These are phyloP conservation scores for Camelina neglecta DNA, from an alignment of 345 rosid species.

Conservation along the genomic window DNA sequence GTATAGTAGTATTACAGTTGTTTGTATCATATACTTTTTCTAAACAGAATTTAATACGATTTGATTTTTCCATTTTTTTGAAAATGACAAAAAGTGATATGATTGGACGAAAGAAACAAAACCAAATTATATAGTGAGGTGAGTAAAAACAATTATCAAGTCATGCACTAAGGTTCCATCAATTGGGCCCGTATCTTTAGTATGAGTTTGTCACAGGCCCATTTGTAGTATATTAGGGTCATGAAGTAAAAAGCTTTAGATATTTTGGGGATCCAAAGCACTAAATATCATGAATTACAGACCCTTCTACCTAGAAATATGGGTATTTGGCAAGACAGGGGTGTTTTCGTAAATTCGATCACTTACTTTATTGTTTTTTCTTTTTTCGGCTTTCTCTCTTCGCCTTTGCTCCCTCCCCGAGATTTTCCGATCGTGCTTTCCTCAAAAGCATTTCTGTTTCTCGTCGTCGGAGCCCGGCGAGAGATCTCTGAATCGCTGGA, in stretches of 20 bases:
- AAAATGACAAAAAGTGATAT: constrained; percentile 9
- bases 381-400: not conserved
- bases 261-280: constrained; percentile 16
- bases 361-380: constrained; percentile 8
- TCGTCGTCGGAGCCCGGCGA: constrained; percentile 42
- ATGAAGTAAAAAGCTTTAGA: not conserved
- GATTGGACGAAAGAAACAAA: not conserved
- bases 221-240: not conserved
- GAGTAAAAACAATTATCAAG: not conserved
- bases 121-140: not conserved
- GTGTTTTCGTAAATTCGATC: constrained; percentile 24
- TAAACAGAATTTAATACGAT: not conserved
- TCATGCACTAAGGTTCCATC: not conserved
- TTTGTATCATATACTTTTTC: not conserved
- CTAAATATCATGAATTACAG: constrained; percentile 5
- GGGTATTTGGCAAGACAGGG: constrained; percentile 14
- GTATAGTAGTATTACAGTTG: constrained; percentile 28
- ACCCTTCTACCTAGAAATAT: constrained; percentile 7
- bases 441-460: constrained; percentile 27
- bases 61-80: not conserved
- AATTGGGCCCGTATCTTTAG: not conserved
- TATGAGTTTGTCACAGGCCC: constrained; percentile 24
- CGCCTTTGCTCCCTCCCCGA: constrained; percentile 23
- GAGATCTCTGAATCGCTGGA: constrained; percentile 34
- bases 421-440: constrained; percentile 48